Evolutionary conservation across 108 stramenopile genomes (phyloP), one percentile per base, ranked within the genome.

Genomic region (Aurantiochytrium sp.): DNA sequence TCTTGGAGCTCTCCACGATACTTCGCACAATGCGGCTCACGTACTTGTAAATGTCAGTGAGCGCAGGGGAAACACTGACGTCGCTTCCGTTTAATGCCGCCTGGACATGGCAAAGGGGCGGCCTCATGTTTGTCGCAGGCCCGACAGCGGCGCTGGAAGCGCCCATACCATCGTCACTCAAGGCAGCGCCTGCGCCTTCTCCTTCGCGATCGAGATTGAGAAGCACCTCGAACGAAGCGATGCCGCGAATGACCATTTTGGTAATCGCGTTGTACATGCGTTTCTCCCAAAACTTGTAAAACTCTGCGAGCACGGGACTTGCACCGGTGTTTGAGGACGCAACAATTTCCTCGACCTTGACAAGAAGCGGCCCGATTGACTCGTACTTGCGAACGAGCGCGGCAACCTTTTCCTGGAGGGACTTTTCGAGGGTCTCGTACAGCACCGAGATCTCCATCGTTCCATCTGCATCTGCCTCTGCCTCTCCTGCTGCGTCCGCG

Each of bases 221-320:
- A 53, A 95, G 49, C n/a, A 92, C 94, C 25, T 93, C 87, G 71
- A 94, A 92, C 12, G 94, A 69, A 8, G 93, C 94, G 91, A 95
- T 93, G 60, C 92, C 93, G 5, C 88, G 57, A n/a, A 93, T 58
- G 72, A 94, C 92, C 91, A 95, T 95, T 21, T 87, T 92, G 12
- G 92, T 91, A 60, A 95, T 91, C 19, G 95, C 95, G 91, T 95
- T 95, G 91, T 91, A 95, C 21, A 95, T 72, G 64, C 94, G 92
- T 88, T 93, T 92, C 90, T 95, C 95, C 95, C 95, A 95, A 90
- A 93, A 95, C 58, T 91, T 90, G 89, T 95, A 95, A 58, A 94
- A 95, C 21, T 89, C 91, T 5, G 90, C 87, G 51, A 95, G 60
- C 14, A 76, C 64, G 57, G 91, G 89, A 25, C 91, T 92, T 58